Base-by-base conservation (phyloP, 768 basidiomycete genomes). In the Rhizopogon vulgaris region DNA sequence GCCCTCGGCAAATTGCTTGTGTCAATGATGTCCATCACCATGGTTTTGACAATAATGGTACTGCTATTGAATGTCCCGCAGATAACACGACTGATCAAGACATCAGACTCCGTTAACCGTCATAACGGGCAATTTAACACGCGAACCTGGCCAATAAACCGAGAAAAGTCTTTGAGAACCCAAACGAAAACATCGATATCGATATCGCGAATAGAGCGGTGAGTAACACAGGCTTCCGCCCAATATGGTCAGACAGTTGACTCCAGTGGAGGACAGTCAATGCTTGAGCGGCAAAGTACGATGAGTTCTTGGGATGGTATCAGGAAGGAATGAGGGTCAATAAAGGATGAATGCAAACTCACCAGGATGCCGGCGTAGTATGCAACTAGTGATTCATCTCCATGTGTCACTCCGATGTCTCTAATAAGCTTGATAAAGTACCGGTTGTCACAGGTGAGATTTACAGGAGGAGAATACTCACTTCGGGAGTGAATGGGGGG, bases 401-500 rank as follows among this genome's bases (percentile, higher is more conserved):
- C 76, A 46, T 68, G 60, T 5, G 75, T 75, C 24, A 77, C 58
- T 7, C 61, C 63, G 9, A 67, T 61, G 24, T 66, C 65, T 25
- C 61, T 54, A 41, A 66, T 65, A 39, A 67, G 8, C 65, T 65
- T 51, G 12, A 18, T 4, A 38, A 38, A 18, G 2, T 51, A 3
- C 9, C 39, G 39, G 15, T n/a, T 15, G 28, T 28, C 22, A 22
- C 14, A n/a, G 1, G 38, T 24, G 6, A 32, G 3, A 10, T 9
- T 51, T 4, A 6, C 30, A 5, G 7, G 5, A 52, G 3, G 12
- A 57, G 18, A 56, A 38, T 10, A 49, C 76, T 25, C 56, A 84
- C 85, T 71, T 67, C 57, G 5, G 84, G 84, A 40, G 81, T 76
- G 60, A 88, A 89, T 0, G 87, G 87, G 43, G 79, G 79, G 53